Evolutionary conservation across 2,329 filamentous ascomycete species (phyloP).

Genomic region (Emergomyces orientalis): DNA sequence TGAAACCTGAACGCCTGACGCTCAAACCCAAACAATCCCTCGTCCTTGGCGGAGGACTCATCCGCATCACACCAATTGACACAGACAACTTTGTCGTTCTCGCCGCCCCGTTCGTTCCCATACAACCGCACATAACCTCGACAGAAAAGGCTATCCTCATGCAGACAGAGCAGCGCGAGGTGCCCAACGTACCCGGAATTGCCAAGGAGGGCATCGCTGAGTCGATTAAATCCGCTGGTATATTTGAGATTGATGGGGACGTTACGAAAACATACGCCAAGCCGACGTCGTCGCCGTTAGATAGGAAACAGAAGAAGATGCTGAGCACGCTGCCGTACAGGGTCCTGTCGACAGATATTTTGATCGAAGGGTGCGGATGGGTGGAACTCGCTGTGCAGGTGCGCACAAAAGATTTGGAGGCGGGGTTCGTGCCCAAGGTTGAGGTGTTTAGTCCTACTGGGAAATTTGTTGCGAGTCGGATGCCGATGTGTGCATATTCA

Average conservation of each 20-base stretch:
- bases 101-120: slow-evolving; percentile 76
- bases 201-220: slow-evolving; percentile 48
- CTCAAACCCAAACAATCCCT: slow-evolving; percentile 72
- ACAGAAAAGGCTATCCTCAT: slow-evolving; percentile 71
- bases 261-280: slow-evolving; percentile 73
- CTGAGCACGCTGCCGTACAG: slow-evolving; percentile 60
- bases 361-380: slow-evolving; percentile 91
- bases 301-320: slow-evolving; percentile 50
- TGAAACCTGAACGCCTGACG: slow-evolving; percentile 62
- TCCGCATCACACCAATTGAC: slow-evolving; percentile 70
- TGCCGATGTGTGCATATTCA: slow-evolving; percentile 11
- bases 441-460: slow-evolving; percentile 82
- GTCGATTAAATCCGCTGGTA: slow-evolving; percentile 60
- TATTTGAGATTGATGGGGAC: slow-evolving; percentile 66
- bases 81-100: slow-evolving; percentile 49
- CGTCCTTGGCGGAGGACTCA: slow-evolving; percentile 73
- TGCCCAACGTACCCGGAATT: slow-evolving; percentile 53
- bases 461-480: slow-evolving; percentile 14
- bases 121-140: slow-evolving; percentile 65
- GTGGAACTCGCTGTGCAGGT: slow-evolving; percentile 80
- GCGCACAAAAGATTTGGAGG: slow-evolving; percentile 42
- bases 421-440: slow-evolving; percentile 54
- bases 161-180: slow-evolving; percentile 54
- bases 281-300: slow-evolving; percentile 39
- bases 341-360: slow-evolving; percentile 69